Evolutionary conservation across 1,139 yeast species (phyloP), one percentile per base, ranked within the genome.

Genomic region (Cylindricascospora bacillispora): DNA sequence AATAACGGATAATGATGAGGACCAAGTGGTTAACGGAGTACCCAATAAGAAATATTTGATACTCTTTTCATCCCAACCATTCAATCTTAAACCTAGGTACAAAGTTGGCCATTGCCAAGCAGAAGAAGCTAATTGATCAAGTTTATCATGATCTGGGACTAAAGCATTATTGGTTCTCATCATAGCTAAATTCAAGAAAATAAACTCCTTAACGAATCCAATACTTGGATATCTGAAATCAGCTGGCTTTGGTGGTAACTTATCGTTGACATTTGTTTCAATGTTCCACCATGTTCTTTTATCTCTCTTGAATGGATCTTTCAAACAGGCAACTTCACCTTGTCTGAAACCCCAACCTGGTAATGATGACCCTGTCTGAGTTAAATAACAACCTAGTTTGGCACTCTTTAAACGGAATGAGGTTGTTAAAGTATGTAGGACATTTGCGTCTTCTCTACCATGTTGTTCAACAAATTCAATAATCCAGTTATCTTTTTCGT

Each of bases 261-360:
- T 62, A 28, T 66, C 72, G 56, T 92, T 85, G 45, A 62, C 64
- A 60, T 89, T 93, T 49, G 71, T 67, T 61, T 92, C 99, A 51
- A 92, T 67, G 58, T 86, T 89, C 97, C 98, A 92, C 95, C 95
- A 89, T 18, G 95, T 83, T 60, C 92, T 70, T 64, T 82, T 83
- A 58, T 92, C 97, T 55, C 92, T 78, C 35, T 58, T 65, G 56
- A 79, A 74, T 27, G 93, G 80, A 45, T 67, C 67, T 45, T 73
- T 76, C 53, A 73, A 63, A 60, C 99, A 92, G 4, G 76, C 78
- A 41, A 89, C 92, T 62, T 92, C 99, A 47, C 93, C 89, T 63
- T 92, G 99, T 59, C 92, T 76, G 71, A 83, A 92, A 40, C 99
- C 99, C 99, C 99, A 92, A 33, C 74, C 85, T 26, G 99, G 99